phyloP scores from a whole-genome alignment of 257 asterid genomes.

The Lantana camara region DNA sequence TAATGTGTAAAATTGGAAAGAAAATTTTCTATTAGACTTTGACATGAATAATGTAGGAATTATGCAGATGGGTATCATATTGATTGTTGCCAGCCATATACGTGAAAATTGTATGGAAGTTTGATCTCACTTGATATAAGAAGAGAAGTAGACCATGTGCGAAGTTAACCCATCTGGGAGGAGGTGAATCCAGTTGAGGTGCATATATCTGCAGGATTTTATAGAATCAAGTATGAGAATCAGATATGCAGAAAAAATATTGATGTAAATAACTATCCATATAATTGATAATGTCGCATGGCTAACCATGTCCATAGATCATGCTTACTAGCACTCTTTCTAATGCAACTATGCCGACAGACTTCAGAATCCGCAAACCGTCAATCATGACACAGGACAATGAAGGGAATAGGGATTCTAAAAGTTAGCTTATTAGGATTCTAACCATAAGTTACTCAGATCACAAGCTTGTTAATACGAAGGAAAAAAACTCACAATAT shows the following conservation, averaged over 20 bases:
- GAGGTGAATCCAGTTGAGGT: constrained; percentile 91
- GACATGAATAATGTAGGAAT: neutral
- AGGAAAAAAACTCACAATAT: neutral
- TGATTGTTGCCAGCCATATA: constrained; percentile 17
- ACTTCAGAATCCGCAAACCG: neutral
- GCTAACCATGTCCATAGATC: neutral
- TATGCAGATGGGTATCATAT: neutral
- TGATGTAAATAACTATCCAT: neutral
- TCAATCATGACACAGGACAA: neutral
- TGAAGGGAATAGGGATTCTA: neutral
- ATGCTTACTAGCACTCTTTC: neutral
- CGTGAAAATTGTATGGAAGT: constrained; percentile 18
- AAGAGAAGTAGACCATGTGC: constrained; percentile 94
- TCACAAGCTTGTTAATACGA: no score
- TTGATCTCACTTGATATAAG: constrained; percentile 75
- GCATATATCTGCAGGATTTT: constrained; percentile 73
- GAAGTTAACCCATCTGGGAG: constrained; percentile 97
- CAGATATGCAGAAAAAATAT: constrained; percentile 13
- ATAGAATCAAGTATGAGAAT: constrained; percentile 27
- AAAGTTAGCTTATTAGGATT: neutral
- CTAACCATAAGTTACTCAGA: neutral
- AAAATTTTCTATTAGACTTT: neutral
- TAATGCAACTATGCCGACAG: neutral
- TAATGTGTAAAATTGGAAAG: neutral
- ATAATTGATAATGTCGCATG: neutral